Percentiles rank a stretch among this genome's conserved stretches.
Conservation (phyloP, 2,329 filamentous ascomycete genomes). For the Tricladium varicosporioides region DNA sequence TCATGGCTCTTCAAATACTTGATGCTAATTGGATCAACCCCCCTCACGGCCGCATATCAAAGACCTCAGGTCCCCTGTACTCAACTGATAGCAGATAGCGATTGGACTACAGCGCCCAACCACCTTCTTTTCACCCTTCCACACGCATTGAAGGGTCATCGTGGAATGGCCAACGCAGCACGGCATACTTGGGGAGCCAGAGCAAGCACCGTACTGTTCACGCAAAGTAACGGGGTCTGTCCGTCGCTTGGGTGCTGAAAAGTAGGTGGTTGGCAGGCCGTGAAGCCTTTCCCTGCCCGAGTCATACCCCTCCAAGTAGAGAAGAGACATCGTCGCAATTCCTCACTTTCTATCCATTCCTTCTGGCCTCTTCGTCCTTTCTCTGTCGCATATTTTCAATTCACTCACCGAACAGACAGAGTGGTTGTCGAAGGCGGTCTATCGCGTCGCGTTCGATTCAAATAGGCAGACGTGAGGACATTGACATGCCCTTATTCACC, state of each 20-base stretch:
- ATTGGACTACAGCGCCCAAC: slow-evolving; percentile 11
- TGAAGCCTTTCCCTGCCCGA: background rate
- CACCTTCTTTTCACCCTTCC: slow-evolving; percentile 6
- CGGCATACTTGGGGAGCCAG: background rate
- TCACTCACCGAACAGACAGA: background rate
- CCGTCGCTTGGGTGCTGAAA: background rate
- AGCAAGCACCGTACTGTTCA: background rate
- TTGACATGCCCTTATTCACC: slow-evolving; percentile 31
- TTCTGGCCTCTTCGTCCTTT: background rate
- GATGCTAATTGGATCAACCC: background rate
- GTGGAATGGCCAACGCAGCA: slow-evolving; percentile 15
- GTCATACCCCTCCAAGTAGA: background rate
- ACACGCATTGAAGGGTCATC: slow-evolving; percentile 5
- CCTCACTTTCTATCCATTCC: background rate
- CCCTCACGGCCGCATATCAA: background rate
- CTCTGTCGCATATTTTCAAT: background rate
- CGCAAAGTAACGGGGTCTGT: background rate
- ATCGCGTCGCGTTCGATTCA: background rate
- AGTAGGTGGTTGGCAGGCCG: background rate
- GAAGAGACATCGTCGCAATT: background rate
- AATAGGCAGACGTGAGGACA: slow-evolving; percentile 15
- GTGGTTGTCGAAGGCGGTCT: background rate
- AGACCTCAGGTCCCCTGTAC: background rate
- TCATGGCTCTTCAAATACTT: background rate
- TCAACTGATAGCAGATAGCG: slow-evolving; percentile 11